Evolutionary conservation across 2,329 filamentous ascomycete species (phyloP).

Genomic region (Cercospora beticola): DNA sequence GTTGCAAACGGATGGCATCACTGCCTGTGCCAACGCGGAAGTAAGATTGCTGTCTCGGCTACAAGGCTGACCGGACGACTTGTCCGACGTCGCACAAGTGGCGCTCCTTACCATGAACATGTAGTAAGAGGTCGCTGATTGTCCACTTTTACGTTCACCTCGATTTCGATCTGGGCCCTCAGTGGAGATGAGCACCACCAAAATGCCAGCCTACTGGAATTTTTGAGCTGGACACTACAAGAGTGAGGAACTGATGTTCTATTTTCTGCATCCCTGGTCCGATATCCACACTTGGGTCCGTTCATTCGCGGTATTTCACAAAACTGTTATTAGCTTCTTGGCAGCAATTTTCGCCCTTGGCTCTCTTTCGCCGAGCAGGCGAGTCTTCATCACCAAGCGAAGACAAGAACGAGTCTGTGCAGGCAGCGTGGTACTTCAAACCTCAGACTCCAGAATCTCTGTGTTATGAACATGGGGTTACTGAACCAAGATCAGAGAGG

Average conservation of each 20-base stretch:
- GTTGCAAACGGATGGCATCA: neutral
- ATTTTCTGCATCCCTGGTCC: neutral
- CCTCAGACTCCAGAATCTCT: neutral
- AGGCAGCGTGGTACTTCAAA: neutral
- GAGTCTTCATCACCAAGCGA: neutral
- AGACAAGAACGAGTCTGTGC: neutral
- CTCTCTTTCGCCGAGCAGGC: neutral
- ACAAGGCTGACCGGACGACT: neutral
- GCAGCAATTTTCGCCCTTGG: neutral
- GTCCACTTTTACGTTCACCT: too few species aligned
- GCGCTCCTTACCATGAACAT: too few species aligned
- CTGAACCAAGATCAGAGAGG: neutral
- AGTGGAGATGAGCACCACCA: neutral
- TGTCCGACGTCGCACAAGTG: neutral
- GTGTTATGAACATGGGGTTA: neutral
- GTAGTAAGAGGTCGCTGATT: too few species aligned
- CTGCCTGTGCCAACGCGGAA: neutral
- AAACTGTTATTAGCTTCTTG: neutral
- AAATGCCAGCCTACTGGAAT: neutral
- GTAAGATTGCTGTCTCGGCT: neutral
- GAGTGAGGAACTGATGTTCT: neutral
- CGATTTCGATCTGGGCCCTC: neutral
- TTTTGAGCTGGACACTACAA: neutral
- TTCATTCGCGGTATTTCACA: neutral
- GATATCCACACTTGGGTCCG: too few species aligned